A percentile compares a stretch with the other conserved stretches of the same genome.
Evolutionary conservation across 2,329 filamentous ascomycete genomes (phyloP).

Genomic region (Aspergillus udagawae): DNA sequence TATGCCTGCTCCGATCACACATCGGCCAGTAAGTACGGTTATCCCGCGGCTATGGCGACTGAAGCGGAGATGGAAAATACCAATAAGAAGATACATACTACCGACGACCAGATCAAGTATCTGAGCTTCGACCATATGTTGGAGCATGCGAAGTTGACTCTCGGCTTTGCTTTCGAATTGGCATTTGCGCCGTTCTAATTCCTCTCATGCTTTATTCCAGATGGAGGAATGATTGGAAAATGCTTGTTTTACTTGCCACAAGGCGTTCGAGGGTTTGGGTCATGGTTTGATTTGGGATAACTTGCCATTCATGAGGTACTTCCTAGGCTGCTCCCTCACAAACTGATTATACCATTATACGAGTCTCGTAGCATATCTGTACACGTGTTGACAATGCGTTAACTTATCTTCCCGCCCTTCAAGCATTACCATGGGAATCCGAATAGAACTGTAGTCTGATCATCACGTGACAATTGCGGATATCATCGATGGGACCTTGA

Average conservation of each 20-base stretch:
- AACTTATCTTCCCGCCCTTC: background rate
- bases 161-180: constrained; percentile 79
- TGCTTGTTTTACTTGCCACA: background rate
- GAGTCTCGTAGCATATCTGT: background rate
- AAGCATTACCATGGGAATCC: background rate
- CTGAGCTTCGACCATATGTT: constrained; percentile 86
- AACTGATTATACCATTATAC: background rate
- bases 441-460: background rate
- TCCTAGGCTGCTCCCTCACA: background rate
- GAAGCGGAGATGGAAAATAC: constrained; percentile 57
- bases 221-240: background rate
- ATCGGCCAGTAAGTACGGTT: constrained; percentile 62
- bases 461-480: background rate
- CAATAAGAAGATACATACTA: constrained; percentile 70
- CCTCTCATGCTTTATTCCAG: background rate
- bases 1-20: constrained; percentile 76
- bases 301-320: constrained; percentile 1
- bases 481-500: background rate
- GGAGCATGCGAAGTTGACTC: constrained; percentile 79
- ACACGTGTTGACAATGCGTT: background rate
- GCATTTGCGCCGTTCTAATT: constrained; percentile 67
- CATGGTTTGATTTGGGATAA: background rate
- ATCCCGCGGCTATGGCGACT: constrained; percentile 62
- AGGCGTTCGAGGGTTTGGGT: background rate
- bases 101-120: constrained; percentile 66